Base-by-base conservation (phyloP, 768 basidiomycete genomes). In the Lactifluus echinatus region DNA sequence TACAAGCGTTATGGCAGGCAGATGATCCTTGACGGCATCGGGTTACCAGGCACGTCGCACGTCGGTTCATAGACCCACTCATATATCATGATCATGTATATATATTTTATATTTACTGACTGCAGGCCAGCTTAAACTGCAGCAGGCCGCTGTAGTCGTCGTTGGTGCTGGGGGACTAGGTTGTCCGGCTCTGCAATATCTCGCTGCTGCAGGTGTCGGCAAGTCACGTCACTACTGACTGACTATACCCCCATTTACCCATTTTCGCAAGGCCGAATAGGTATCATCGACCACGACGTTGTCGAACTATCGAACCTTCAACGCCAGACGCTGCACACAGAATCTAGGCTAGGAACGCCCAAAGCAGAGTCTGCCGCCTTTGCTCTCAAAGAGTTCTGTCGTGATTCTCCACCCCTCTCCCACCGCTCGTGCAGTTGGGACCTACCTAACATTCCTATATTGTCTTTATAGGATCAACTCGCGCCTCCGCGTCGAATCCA, bases 111-210 rank as follows among this genome's bases (percentile, higher is more conserved):
- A 37, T 6, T 17, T 3, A 17, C 2, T 8, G 8, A 31, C 31
- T 6, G 7, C 53, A 94, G 95, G 89, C 19, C 95, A 98, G 69
- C 69, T 93, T 40, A 91, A 85, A 68, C 74, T 99, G 10, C 83
- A 83, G 57, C 65, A 74, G 8, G 81, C 93, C 0, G 83, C 84
- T 2, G 84, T 94, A 2, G 83, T 84, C 15, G 91, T 98, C 3
- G 81, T 97, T 3, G 96, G 96, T 26, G 96, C 94, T 15, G 96
- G 96, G 0, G 96, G 96, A 8, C 77, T 99, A 12, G 96, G 96
- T 11, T 98, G 96, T 69, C 93, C 96, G 46, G 91, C 90, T 39
- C 75, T 99, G 45, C 92, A 96, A 67, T 96, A 98, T 70, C 81
- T 99, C 11, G 91, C 83, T 4, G 90, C 92, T 7, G 88, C 91